Evolutionary conservation across 192 early-diverging fungal genomes (phyloP), one percentile per base, ranked within the genome.

Genomic region (Coemansia reversa): DNA sequence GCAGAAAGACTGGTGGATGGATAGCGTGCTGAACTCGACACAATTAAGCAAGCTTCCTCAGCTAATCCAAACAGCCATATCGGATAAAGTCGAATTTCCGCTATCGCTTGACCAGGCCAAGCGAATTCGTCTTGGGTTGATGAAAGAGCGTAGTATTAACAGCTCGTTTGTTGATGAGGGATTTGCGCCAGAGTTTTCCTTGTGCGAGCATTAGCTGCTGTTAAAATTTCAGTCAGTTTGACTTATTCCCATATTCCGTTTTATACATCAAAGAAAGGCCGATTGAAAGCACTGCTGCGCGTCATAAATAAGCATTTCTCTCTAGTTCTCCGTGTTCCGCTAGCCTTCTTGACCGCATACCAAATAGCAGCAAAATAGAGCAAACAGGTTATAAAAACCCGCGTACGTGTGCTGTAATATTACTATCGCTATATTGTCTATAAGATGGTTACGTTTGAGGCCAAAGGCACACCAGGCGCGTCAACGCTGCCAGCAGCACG

Each of bases 401-500:
- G 27, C 39, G 12, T 45, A 45, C 7, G 39, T 14, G 39, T 14
- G 39, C 16, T 16, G 39, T 45, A 14, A 1, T 45, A 16, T 45
- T 45, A 16, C 7, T 9, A 39, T 11, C 4, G 8, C 8, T 39
- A 39, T 39, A 39, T 39, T 39, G 35, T 39, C 1, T 11, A 16
- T 14, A 45, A 25, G 49, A 76, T 76, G 68, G 69, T 59, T 35
- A 48, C 60, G 1, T 64, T 54, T n/a, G 68, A 70, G 45, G 48
- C 67, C 8, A 47, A 28, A 32, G 52, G 58, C 39, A 12, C 60
- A 9, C 58, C 86, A 5, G 90, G 88, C 28, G 66, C 69, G 8
- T 83, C 83, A 4, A 72, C 72, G 25, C 58, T 91, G 55, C 90
- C 90, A 2, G 74, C 84, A 7, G 88, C 90, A 18, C 82, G 90